Evolutionary conservation across 805 yeast species (phyloP), one percentile per base, ranked within the genome.

Genomic region (Candida bentonensis): DNA sequence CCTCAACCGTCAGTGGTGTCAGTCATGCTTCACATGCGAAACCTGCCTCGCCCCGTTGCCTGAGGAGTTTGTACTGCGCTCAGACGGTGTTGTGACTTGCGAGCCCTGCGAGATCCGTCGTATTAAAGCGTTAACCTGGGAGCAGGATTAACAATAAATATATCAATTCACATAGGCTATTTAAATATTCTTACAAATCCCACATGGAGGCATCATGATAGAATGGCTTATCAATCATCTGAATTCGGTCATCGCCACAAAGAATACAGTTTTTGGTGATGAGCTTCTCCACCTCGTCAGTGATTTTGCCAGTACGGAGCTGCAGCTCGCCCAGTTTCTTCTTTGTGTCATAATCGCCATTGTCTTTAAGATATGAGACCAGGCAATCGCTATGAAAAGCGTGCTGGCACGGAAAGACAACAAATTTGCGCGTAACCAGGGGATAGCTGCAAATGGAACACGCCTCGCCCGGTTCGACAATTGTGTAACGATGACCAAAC

Each of bases 371-470:
- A 30, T 65, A 65, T 46, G 74, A 72, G 4, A 82, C 73, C n/a
- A 86, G 60, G 64, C 98, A 92, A 57, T 87, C 95, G 43, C 78
- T 79, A 57, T 92, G 97, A 63, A 84, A 82, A 3, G 84, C 76
- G 59, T 92, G 98, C 46, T 74, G 81, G 58, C 98, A 92, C 0
- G 96, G 96, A 56, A 85, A 92, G 3, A 79, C 76, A 44, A 79
- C 71, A 52, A 87, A 87, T 56, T 77, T 82, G 46, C 86, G 73
- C 3, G 79, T 73, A 2, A 85, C 71, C 40, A 89, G 65, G 5
- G 92, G 71, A 51, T 72, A 72, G n/a, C 67, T 63, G 60, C 97
- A 89, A 2, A 76, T 51, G 39, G 72, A 65, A 63, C 98, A 92
- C 0, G 89, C 73, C 49, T 80, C 92, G 1, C 92, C 94, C 0